phyloP scores from a whole-genome alignment of 2,329 filamentous ascomycete species.

The Fusarium sp. region DNA sequence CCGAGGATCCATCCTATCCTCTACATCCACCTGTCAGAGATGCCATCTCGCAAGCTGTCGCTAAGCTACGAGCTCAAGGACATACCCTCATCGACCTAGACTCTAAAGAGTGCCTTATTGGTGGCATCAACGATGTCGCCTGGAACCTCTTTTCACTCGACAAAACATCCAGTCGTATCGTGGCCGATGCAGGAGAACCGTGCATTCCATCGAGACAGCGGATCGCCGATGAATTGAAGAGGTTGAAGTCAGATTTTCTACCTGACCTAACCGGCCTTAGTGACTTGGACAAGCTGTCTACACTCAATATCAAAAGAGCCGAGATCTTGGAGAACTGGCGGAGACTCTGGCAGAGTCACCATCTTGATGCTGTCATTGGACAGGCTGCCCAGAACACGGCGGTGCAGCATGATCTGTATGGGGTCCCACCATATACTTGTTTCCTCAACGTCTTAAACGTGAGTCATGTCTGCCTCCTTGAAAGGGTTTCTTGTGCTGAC shows the following conservation, averaged over 20 bases:
- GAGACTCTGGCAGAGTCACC: constrained; percentile 51
- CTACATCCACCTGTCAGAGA: constrained; percentile 15
- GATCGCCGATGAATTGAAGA: neutral
- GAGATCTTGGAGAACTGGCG: constrained; percentile 53
- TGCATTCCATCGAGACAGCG: constrained; percentile 4
- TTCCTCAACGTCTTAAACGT: constrained; percentile 64
- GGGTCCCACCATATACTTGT: constrained; percentile 57
- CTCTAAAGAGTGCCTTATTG: neutral
- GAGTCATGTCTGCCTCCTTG: constrained; percentile 32
- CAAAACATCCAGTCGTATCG: neutral
- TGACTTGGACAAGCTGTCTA: constrained; percentile 49
- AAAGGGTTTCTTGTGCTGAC: neutral
- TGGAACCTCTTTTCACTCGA: constrained; percentile 4
- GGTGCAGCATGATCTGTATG: constrained; percentile 62
- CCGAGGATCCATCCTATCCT: constrained; percentile 9
- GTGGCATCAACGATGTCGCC: constrained; percentile 18
- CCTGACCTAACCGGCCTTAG: neutral
- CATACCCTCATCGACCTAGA: constrained; percentile 9
- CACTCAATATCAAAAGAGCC: constrained; percentile 32
- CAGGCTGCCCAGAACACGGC: constrained; percentile 62
- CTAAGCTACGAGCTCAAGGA: neutral
- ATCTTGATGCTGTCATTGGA: constrained; percentile 62
- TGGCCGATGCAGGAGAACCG: constrained; percentile 8
- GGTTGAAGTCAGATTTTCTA: neutral
- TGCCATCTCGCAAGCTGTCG: constrained; percentile 2